phyloP scores from a whole-genome alignment of 2,329 filamentous ascomycete genomes.

The Macroventuria anomochaeta region DNA sequence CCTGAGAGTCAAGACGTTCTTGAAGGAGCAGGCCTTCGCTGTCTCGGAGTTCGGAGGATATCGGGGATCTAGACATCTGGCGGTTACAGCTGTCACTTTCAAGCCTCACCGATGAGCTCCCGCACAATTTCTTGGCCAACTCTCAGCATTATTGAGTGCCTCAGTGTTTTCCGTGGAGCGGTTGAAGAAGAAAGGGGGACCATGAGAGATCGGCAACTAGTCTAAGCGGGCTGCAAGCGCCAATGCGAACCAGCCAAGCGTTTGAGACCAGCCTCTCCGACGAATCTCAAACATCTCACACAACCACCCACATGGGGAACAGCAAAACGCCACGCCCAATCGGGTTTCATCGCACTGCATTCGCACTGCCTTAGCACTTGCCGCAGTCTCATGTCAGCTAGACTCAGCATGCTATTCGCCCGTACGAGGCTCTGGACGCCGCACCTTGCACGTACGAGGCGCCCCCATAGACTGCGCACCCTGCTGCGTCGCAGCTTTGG shows the following conservation, averaged over 20 bases:
- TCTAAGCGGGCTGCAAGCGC: constrained; percentile 22
- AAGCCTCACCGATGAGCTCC: constrained; percentile 17
- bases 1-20: background rate
- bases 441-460: constrained; percentile 39
- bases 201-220: constrained; percentile 8
- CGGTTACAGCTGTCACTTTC: constrained; percentile 27
- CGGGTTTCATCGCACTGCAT: constrained; percentile 38
- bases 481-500: constrained; percentile 42
- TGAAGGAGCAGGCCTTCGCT: constrained; percentile 1
- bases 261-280: constrained; percentile 32
- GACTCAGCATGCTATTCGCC: constrained; percentile 36
- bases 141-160: constrained; percentile 5
- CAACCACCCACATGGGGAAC: constrained; percentile 29
- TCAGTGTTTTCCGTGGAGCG: constrained; percentile 4
- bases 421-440: constrained; percentile 24
- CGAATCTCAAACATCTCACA: constrained; percentile 39
- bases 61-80: constrained; percentile 11
- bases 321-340: constrained; percentile 30
- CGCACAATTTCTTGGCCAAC: constrained; percentile 9
- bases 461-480: constrained; percentile 34
- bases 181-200: constrained; percentile 7
- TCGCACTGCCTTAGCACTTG: constrained; percentile 17
- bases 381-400: constrained; percentile 22
- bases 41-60: constrained; percentile 12
- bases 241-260: constrained; percentile 28